These are phyloP conservation scores for Meyerozyma elateridarum DNA, from an alignment of 1,139 yeast genomes.

Conservation along the genomic window DNA sequence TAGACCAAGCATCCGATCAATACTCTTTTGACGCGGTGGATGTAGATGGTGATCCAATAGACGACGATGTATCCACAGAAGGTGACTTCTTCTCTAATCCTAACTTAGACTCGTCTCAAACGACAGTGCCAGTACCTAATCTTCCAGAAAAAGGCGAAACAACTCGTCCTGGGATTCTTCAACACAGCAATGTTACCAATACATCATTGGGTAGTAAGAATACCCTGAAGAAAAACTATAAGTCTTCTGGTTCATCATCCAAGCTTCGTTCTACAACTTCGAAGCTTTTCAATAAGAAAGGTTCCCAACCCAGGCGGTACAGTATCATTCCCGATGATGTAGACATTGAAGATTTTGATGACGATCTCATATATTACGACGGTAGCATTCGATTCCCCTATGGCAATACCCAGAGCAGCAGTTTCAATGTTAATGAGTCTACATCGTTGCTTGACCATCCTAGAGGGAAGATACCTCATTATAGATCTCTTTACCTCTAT, in stretches of 20 bases:
- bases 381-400: constrained; percentile 39
- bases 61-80: constrained; percentile 31
- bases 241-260: constrained; percentile 31
- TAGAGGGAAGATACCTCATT: constrained; percentile 37
- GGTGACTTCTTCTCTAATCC: constrained; percentile 19
- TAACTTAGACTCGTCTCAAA: constrained; percentile 10
- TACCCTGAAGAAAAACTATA: constrained; percentile 22
- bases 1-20: constrained; percentile 3
- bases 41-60: constrained; percentile 23
- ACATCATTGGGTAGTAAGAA: constrained; percentile 22
- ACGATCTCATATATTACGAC: constrained; percentile 48
- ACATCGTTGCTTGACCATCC: constrained; percentile 27
- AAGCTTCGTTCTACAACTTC: constrained; percentile 64
- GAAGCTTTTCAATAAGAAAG: constrained; percentile 64
- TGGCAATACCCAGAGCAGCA: constrained; percentile 21
- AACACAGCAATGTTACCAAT: constrained; percentile 5
- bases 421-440: constrained; percentile 22
- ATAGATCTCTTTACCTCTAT: constrained; percentile 38
- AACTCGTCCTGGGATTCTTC: constrained; percentile 1
- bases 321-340: constrained; percentile 69
- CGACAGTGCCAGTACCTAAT: constrained; percentile 7
- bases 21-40: constrained; percentile 30
- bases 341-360: constrained; percentile 62
- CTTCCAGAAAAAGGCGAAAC: constrained; percentile 5
- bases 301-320: constrained; percentile 66